These are phyloP conservation scores for Hygrocybe coccinea DNA, from an alignment of 768 basidiomycete species.

Conservation along the genomic window DNA sequence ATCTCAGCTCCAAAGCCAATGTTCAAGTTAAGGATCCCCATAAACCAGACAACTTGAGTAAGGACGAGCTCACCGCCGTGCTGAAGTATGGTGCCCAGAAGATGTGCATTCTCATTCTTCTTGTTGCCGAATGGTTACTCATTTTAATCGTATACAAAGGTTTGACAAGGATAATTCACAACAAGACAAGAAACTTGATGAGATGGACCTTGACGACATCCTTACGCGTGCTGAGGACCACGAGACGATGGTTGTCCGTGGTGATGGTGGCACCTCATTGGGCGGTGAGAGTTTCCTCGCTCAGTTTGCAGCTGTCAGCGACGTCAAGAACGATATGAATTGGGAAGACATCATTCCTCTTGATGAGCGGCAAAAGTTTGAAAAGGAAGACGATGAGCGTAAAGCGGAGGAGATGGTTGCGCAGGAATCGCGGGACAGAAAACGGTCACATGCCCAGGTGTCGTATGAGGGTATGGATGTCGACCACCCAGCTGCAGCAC, in stretches of 20 bases:
- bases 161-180: constrained; percentile 95
- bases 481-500: constrained; percentile 58
- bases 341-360: constrained; percentile 99
- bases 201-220: constrained; percentile 99
- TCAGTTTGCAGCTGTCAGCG: constrained; percentile 92
- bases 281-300: constrained; percentile 97
- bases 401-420: constrained; percentile 67
- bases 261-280: constrained; percentile 86
- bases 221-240: constrained; percentile 95
- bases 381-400: constrained; percentile 72
- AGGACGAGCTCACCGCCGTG: constrained; percentile 95
- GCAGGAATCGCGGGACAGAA: constrained; percentile 67
- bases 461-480: constrained; percentile 95
- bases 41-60: constrained; percentile 83
- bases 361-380: constrained; percentile 81
- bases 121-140: constrained; percentile 4
- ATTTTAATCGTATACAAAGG: constrained; percentile 39
- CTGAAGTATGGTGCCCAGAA: constrained; percentile 98
- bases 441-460: constrained; percentile 79
- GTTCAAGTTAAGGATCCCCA: constrained; percentile 56
- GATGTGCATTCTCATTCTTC: constrained; percentile 62
- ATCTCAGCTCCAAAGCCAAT: constrained; percentile 76
- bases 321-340: constrained; percentile 96
- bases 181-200: constrained; percentile 93
- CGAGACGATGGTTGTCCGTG: constrained; percentile 81